Evolutionary conservation across 306 rosid species (phyloP), one percentile per base, ranked within the genome.

Genomic region (Pterocarpus macrocarpus): DNA sequence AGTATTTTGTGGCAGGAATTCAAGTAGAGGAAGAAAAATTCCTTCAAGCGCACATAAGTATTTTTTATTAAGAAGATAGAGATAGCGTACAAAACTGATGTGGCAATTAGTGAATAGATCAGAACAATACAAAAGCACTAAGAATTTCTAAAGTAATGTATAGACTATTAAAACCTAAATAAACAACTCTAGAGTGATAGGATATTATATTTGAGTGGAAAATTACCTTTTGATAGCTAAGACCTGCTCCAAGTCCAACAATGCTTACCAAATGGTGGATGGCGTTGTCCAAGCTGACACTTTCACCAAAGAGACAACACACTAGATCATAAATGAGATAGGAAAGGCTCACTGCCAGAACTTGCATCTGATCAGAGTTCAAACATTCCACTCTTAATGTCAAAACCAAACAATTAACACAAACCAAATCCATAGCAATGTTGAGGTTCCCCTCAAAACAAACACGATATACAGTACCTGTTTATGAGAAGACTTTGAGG

Each of bases 251-350:
- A 57, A 95, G 55, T 28, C 98, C 97, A 77, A 88, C 83, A 74
- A 95, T 93, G 90, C 94, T 80, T 41, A 95, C 88, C 74, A 89
- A 85, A 86, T 95, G 99, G 71, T 95, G 99, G 78, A 93, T 80
- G 64, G 78, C 59, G 36, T 91, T 91, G 80, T 95, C 99, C 66
- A 84, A 6, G 59, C 13, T 82, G 76, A 87, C 71, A 82, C 77
- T 84, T 65, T 90, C 88, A 73, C 73, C 97, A 70, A 93, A 90
- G n/a, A 83, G 81, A 85, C 94, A 93, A 77, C 98, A 91, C 15
- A 84, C 73, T 7, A 88, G 38, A 85, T 95, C 99, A 85, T 95
- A 95, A 3, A 91, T 80, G 17, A 95, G 81, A 82, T 91, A 95
- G 0, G 99, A 91, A 56, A 92, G 87, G 36, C 83, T 95, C 87